Conservation (phyloP, 2,329 filamentous ascomycete genomes). For the Hawksworthiomyces lignivorus region DNA sequence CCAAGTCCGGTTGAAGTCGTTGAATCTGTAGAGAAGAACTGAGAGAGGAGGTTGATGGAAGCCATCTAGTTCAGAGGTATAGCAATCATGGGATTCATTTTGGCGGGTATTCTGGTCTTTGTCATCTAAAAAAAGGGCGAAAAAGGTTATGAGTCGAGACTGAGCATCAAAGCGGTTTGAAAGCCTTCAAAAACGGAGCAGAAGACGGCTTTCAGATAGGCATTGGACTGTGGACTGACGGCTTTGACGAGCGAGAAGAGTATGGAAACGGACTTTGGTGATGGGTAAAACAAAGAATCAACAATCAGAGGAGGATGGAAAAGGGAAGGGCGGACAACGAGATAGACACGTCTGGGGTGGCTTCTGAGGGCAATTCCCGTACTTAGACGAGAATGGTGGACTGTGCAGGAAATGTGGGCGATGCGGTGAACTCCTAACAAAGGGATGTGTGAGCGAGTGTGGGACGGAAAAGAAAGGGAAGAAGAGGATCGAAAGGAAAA, state of each 20-base stretch:
- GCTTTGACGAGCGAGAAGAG: background rate
- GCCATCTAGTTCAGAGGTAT: slow-evolving; percentile 25
- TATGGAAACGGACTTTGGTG: background rate
- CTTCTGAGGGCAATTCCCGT: too few relatives aligned
- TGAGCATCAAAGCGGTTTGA: background rate
- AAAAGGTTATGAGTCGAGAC: background rate
- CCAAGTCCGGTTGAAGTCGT: background rate
- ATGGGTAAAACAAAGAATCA: background rate
- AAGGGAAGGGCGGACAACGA: slow-evolving; percentile 3
- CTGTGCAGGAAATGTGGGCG: slow-evolving; percentile 11
- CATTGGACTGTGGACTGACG: too few relatives aligned
- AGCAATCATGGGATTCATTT: slow-evolving; percentile 1
- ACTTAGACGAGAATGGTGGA: too few relatives aligned
- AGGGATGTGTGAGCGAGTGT: too few relatives aligned
- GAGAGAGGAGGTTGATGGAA: slow-evolving; percentile 15
- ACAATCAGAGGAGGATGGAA: background rate
- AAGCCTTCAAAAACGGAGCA: too few relatives aligned
- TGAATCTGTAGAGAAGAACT: background rate
- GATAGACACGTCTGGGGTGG: too few relatives aligned
- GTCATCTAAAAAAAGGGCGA: background rate
- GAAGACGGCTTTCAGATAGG: too few relatives aligned
- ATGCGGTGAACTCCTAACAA: slow-evolving; percentile 15
- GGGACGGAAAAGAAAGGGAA: too few relatives aligned
- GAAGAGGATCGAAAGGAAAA: too few relatives aligned
- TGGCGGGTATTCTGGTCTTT: background rate